phyloP scores from a whole-genome alignment of 257 asterid genomes.

The Gentiana straminea region DNA sequence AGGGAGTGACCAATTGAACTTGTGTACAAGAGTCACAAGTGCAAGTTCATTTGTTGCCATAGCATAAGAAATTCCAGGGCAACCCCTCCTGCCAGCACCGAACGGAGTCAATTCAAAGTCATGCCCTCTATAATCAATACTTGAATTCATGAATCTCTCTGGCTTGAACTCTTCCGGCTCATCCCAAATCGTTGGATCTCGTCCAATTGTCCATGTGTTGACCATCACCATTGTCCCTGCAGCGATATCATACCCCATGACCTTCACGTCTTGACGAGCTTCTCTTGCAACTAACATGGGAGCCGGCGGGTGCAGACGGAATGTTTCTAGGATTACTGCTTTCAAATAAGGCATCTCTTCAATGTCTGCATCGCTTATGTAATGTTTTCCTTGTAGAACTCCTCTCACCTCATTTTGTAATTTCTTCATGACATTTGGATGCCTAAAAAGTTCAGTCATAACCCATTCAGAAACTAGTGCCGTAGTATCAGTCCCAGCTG shows the following conservation, averaged over 20 bases:
- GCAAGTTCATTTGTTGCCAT: conserved; percentile 2
- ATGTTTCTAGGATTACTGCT: conserved; percentile 8
- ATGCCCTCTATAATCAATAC: conserved; percentile 16
- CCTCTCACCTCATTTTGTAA: conserved; percentile 42
- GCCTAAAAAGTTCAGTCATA: conserved; percentile 44
- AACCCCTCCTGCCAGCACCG: conserved; percentile 11
- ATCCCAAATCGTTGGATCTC: conserved; percentile 12
- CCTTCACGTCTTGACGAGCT: conserved; percentile 2
- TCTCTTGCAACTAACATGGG: conserved; percentile 11
- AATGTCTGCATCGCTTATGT: conserved; percentile 22
- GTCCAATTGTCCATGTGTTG: conserved; percentile 14
- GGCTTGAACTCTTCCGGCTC: conserved; percentile 6
- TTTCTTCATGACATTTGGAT: conserved; percentile 31
- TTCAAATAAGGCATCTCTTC: conserved; percentile 1
- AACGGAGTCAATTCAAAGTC: conserved; percentile 22
- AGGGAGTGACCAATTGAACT: conserved; percentile 1
- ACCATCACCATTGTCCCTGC: conserved; percentile 6
- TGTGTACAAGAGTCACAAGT: conserved; percentile 1
- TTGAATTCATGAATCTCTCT: conserved; percentile 8
- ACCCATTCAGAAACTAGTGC: conserved; percentile 48
- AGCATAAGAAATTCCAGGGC: background rate
- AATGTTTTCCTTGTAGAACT: conserved; percentile 21
- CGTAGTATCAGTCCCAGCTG: conserved; percentile 66
- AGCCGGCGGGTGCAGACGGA: conserved; percentile 10
- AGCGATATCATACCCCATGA: conserved; percentile 9